These are phyloP conservation scores for Nigrospora oryzae DNA, from an alignment of 2,329 filamentous ascomycete genomes.

Conservation along the genomic window DNA sequence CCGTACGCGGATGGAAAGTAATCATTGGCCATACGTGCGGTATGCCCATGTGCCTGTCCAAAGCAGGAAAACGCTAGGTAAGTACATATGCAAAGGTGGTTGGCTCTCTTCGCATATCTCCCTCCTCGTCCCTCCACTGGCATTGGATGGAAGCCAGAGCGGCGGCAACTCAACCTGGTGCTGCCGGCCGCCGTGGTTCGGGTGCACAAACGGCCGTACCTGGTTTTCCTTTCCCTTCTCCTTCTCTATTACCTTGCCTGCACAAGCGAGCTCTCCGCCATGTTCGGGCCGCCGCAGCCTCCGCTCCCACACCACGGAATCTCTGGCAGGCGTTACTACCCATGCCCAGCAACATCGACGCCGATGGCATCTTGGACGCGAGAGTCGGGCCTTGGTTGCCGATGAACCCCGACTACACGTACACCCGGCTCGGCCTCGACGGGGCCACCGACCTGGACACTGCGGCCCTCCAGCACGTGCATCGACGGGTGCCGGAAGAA, in stretches of 20 bases:
- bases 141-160: too few relatives aligned
- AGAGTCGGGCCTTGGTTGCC: constrained; percentile 3
- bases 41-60: too few relatives aligned
- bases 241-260: background rate
- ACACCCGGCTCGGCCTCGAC: constrained; percentile 4
- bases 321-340: constrained; percentile 8
- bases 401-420: constrained; percentile 8
- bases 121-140: too few relatives aligned
- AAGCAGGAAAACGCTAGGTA: too few relatives aligned
- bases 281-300: background rate
- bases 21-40: too few relatives aligned
- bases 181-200: background rate
- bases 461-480: background rate
- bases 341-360: background rate
- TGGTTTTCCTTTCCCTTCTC: background rate
- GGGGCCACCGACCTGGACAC: constrained; percentile 6
- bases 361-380: constrained; percentile 1
- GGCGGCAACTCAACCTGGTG: background rate
- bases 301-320: constrained; percentile 23
- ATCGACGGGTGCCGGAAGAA: constrained; percentile 3
- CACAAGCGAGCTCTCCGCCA: background rate
- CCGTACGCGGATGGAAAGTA: too few relatives aligned
- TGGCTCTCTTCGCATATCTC: too few relatives aligned
- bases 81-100: too few relatives aligned
- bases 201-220: background rate